Evolutionary conservation across 805 yeast genomes (phyloP), one percentile per base, ranked within the genome.

Genomic region (Isabelozyma gotoi): DNA sequence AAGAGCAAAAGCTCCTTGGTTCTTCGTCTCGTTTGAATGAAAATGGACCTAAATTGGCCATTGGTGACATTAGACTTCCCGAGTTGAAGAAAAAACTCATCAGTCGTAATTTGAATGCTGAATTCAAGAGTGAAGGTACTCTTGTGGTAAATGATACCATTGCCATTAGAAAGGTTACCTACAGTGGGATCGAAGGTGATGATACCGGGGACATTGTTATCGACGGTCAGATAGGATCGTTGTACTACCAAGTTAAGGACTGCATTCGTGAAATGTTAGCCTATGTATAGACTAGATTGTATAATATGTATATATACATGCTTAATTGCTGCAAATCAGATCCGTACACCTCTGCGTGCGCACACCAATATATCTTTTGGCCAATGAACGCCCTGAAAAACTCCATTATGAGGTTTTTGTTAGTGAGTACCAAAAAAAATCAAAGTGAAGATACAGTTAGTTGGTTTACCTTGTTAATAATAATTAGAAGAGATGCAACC

Each of bases 121-220:
- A 91, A 57, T 89, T 92, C 61, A 82, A 85, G 62, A 95, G 97
- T 42, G 97, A 90, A 61, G 98, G 98, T 60, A 82, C 90, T 0
- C 68, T 94, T 33, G 96, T 91, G 11, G 85, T 95, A 36, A 91
- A 91, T 56, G 85, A 85, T 43, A 71, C 71, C 41, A 78, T 94
- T 14, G 84, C 88, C 1, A 81, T 94, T 7, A 71, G 88, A 42
- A 92, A 92, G 59, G 73, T 86, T 2, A 58, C 72, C 1, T 61
- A 65, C 45, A 62, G 70, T 27, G 58, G 60, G 16, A 46, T 52
- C 7, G 72, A 67, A 40, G 62, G 66, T 19, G 76, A 71, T 18
- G 84, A 78, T 35, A 89, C 88, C 38, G 96, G 97, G 36, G 85
- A 85, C 55, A 77, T 92, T n/a, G 68, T 85, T 4, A 82, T 94